Conservation (phyloP, 2,329 filamentous ascomycete genomes). For the Calonectria naviculata region DNA sequence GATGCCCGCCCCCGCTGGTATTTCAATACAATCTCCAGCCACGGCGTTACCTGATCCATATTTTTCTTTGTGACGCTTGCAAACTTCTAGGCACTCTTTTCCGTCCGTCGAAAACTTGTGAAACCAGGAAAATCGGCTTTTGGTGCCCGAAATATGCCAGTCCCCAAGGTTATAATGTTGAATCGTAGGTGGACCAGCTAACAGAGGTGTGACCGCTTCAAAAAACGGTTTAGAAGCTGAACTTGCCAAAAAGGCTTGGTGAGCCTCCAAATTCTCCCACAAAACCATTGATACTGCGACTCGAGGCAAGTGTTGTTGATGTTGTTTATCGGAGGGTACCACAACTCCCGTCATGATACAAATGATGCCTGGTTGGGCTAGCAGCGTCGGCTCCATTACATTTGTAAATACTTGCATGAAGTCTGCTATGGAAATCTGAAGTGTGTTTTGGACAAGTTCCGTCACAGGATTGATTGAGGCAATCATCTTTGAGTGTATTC, state of each 20-base stretch:
- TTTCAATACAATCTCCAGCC: neutral
- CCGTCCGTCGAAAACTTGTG: neutral
- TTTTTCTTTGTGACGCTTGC: neutral
- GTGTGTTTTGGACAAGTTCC: constrained; percentile 4
- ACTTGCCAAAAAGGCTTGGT: constrained; percentile 6
- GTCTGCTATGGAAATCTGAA: neutral
- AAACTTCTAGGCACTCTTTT: neutral
- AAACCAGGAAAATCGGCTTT: neutral
- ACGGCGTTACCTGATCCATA: neutral
- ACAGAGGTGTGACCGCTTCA: neutral
- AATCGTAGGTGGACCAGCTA: neutral
- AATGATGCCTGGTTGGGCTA: neutral
- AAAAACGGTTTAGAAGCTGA: constrained; percentile 6
- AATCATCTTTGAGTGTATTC: neutral
- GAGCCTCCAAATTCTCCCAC: constrained; percentile 8
- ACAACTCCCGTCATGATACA: constrained; percentile 1
- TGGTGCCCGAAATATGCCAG: neutral
- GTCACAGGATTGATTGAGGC: neutral
- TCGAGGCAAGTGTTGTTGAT: neutral
- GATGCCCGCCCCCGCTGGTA: neutral
- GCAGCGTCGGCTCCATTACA: neutral
- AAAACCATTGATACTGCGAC: neutral
- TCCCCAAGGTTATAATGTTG: neutral
- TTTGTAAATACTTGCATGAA: neutral
- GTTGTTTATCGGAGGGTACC: neutral